These are phyloP conservation scores for Saccharum hybrid DNA, from an alignment of 202 grass and related monocot genomes.

Conservation along the genomic window DNA sequence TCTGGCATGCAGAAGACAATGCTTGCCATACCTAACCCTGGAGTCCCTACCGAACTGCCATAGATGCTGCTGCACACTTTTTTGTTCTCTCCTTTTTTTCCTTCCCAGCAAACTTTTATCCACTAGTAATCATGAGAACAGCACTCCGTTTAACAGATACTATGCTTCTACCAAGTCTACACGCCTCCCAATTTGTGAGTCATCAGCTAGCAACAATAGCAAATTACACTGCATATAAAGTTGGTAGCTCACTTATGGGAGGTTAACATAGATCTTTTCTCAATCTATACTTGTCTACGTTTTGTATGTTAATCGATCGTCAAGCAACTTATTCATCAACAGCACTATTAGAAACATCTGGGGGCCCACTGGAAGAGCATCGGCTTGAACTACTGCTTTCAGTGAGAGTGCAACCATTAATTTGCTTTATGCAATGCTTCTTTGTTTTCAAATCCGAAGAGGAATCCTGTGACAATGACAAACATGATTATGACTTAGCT, in stretches of 20 bases:
- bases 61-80: neutral
- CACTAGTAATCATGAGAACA: neutral
- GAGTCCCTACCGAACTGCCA: neutral
- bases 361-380: slow-evolving; percentile 59
- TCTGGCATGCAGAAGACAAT: slow-evolving; percentile 14
- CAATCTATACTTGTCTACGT: slow-evolving; percentile 8
- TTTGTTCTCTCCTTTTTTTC: neutral
- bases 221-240: slow-evolving; percentile 28
- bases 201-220: slow-evolving; percentile 12
- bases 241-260: neutral
- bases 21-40: neutral
- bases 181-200: slow-evolving; percentile 13
- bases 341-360: slow-evolving; percentile 62
- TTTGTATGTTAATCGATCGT: slow-evolving; percentile 39
- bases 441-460: slow-evolving; percentile 64
- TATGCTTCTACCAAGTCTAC: neutral
- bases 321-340: slow-evolving; percentile 45
- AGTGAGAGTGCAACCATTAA: slow-evolving; percentile 45
- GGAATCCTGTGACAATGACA: slow-evolving; percentile 57
- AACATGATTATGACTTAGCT: slow-evolving; percentile 22
- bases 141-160: neutral
- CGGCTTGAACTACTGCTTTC: slow-evolving; percentile 65
- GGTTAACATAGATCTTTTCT: slow-evolving; percentile 20
- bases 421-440: slow-evolving; percentile 48
- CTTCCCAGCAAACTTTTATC: neutral